Percentiles rank a stretch among this genome's conserved stretches.
phyloP scores from a whole-genome alignment of 192 early-diverging fungal species.

The Obelidium mucronatum region DNA sequence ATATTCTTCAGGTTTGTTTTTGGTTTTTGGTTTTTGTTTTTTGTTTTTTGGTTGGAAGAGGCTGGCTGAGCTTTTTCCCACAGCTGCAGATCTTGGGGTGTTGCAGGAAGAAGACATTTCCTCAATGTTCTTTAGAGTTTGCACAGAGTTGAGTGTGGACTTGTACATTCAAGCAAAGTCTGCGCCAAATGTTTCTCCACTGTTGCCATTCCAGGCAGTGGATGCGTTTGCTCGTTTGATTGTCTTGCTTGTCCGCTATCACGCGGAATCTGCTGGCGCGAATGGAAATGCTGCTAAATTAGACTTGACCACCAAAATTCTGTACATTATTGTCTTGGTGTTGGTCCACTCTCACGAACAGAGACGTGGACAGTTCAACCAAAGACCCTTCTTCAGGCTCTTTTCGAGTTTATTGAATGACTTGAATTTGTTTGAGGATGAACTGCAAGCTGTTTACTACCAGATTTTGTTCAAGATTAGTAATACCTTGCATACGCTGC shows the following conservation, averaged over 20 bases:
- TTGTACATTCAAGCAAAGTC: constrained; percentile 62
- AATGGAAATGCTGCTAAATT: constrained; percentile 63
- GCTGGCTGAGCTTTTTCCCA: constrained; percentile 29
- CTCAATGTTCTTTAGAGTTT: constrained; percentile 90
- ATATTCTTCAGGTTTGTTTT: constrained; percentile 61
- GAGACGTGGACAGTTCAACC: constrained; percentile 81
- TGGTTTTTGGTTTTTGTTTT: too few relatives aligned
- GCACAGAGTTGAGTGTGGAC: constrained; percentile 85
- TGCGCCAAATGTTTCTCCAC: constrained; percentile 49
- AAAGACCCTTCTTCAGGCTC: constrained; percentile 89
- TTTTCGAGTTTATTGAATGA: constrained; percentile 87
- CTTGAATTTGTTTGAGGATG: constrained; percentile 68
- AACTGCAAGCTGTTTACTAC: constrained; percentile 73
- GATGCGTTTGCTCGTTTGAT: constrained; percentile 94
- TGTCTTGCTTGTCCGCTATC: constrained; percentile 80
- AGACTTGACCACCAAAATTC: constrained; percentile 78
- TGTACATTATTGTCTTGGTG: constrained; percentile 86
- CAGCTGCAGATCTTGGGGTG: constrained; percentile 80
- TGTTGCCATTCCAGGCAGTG: constrained; percentile 76
- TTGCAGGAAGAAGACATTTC: constrained; percentile 78
- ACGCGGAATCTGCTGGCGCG: constrained; percentile 62
- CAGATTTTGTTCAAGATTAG: constrained; percentile 75
- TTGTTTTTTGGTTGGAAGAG: too few relatives aligned
- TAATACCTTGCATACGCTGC: constrained; percentile 83
- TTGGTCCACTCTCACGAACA: constrained; percentile 87